Evolutionary conservation across 2,329 filamentous ascomycete species (phyloP), one percentile per base, ranked within the genome.

Genomic region (Ophiocordyceps camponoti-floridani): DNA sequence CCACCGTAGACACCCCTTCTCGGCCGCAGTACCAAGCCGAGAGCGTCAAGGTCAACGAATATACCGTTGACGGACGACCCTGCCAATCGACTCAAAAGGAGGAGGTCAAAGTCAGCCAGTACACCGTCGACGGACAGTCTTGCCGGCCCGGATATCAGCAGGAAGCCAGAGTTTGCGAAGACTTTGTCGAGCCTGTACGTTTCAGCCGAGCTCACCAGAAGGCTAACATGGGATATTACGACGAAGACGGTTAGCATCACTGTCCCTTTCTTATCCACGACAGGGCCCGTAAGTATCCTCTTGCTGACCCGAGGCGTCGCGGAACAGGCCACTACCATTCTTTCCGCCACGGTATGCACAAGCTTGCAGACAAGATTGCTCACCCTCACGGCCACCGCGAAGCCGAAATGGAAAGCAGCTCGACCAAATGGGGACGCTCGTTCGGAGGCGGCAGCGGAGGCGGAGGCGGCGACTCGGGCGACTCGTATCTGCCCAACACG

Each of bases 191-290:
- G 62, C 63, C 63, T 59, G 62, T 69, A 58, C 64, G 59, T 53
- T 56, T 56, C 54, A 61, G 55, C 52, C 58, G 58, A 58, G 51
- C 64, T 54, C 52, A 60, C 52, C 60, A 64, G 47, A 67, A 69
- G 56, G 62, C 64, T 63, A 75, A 73, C 63, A 78, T 78, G 74
- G 73, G 72, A 64, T 77, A 77, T 69, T 77, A 75, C 69, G 73
- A 77, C 65, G 72, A 77, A 51, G 66, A 73, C 54, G 71, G 72
- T 77, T 62, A 63, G 72, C 54, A 46, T 11, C 5, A 8, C 7
- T 37, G 13, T 30, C 27, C 11, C 11, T 30, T 35, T 35, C 3
- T n/a, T 5, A n/a, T n/a, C n/a, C n/a, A n/a, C n/a, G n/a, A n/a
- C n/a, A n/a, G n/a, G n/a, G n/a, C n/a, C n/a, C n/a, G n/a, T n/a